phyloP scores from a whole-genome alignment of 495 filamentous ascomycete species.

The Trichoderma virens region DNA sequence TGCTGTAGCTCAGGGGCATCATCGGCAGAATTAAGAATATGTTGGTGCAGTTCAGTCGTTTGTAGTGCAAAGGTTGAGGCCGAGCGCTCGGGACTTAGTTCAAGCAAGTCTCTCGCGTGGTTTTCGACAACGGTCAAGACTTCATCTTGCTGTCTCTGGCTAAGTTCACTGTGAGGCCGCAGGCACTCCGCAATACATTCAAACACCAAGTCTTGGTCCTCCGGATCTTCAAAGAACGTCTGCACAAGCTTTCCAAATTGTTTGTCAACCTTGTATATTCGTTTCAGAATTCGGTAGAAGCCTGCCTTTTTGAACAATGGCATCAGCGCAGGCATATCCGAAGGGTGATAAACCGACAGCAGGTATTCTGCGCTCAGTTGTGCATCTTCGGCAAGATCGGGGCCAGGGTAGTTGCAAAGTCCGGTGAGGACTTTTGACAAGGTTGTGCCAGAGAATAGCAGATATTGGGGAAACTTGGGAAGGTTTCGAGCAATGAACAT shows the following conservation, averaged over 20 bases:
- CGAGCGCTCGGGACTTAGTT: slow-evolving; percentile 58
- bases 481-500: slow-evolving; percentile 97
- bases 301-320: slow-evolving; percentile 69
- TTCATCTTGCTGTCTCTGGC: slow-evolving; percentile 66
- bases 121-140: slow-evolving; percentile 63
- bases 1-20: slow-evolving; percentile 61
- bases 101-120: slow-evolving; percentile 59
- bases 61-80: slow-evolving; percentile 62
- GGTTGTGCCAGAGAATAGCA: slow-evolving; percentile 78
- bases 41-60: slow-evolving; percentile 64
- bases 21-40: slow-evolving; percentile 56
- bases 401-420: slow-evolving; percentile 73
- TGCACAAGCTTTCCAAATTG: slow-evolving; percentile 71
- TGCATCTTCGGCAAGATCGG: slow-evolving; percentile 83
- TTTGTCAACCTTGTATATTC: slow-evolving; percentile 72
- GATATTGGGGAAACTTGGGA: slow-evolving; percentile 93
- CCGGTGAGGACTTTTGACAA: slow-evolving; percentile 74
- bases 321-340: slow-evolving; percentile 67
- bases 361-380: slow-evolving; percentile 94
- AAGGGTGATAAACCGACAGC: slow-evolving; percentile 84
- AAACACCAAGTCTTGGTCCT: slow-evolving; percentile 65
- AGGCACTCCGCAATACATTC: slow-evolving; percentile 75
- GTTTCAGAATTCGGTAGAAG: slow-evolving; percentile 91
- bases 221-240: slow-evolving; percentile 78
- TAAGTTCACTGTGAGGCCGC: slow-evolving; percentile 59